These are phyloP conservation scores for Wickerhamomyces hampshirensis DNA, from an alignment of 805 yeast genomes.

Conservation along the genomic window DNA sequence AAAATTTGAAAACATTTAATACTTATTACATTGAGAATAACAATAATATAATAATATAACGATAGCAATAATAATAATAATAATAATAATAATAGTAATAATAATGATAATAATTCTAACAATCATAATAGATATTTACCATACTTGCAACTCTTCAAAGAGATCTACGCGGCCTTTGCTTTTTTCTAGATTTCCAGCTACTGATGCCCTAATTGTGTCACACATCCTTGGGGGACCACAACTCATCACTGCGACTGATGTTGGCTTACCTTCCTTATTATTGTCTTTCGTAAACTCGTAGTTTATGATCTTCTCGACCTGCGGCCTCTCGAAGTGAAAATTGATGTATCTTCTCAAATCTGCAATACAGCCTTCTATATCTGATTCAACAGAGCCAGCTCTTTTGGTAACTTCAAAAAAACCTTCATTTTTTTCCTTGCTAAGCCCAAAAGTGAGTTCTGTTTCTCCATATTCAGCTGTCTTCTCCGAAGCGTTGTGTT, in stretches of 20 bases:
- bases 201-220: conserved; percentile 46
- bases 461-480: not conserved
- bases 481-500: no score
- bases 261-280: conserved; percentile 19
- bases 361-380: not conserved
- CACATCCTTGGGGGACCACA: conserved; percentile 63
- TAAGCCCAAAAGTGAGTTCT: no score
- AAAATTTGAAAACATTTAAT: no score
- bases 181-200: conserved; percentile 36
- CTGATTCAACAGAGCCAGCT: not conserved
- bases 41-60: no score
- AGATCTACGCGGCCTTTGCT: conserved; percentile 54
- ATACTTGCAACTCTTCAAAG: conserved; percentile 69
- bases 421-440: no score
- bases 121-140: conserved; percentile 35
- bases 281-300: conserved; percentile 31
- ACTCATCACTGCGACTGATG: conserved; percentile 45
- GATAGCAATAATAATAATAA: no score
- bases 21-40: no score
- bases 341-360: conserved; percentile 15
- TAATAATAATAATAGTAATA: no score
- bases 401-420: not conserved
- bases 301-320: conserved; percentile 33
- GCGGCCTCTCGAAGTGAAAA: conserved; percentile 44
- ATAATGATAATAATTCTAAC: no score